These are phyloP conservation scores for Ogataea sp. DNA, from an alignment of 805 yeast species.

Conservation along the genomic window DNA sequence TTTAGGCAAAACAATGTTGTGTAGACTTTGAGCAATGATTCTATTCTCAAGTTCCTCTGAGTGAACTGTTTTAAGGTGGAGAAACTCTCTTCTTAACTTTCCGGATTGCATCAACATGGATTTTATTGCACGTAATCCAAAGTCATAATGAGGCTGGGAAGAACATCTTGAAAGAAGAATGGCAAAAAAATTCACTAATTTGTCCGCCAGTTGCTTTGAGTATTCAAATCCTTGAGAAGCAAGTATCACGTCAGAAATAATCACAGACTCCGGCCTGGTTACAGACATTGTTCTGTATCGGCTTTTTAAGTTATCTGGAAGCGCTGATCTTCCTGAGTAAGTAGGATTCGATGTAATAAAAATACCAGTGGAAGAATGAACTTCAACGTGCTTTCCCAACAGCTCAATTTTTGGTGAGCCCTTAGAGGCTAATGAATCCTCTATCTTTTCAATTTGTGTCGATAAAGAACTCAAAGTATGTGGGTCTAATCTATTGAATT, in stretches of 20 bases:
- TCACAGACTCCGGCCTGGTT: slow-evolving; percentile 58
- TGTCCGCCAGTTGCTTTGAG: slow-evolving; percentile 35
- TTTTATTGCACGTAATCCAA: slow-evolving; percentile 80
- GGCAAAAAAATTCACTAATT: slow-evolving; percentile 47
- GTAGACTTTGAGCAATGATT: slow-evolving; percentile 43
- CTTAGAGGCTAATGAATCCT: slow-evolving; percentile 33
- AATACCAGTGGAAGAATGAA: slow-evolving; percentile 52
- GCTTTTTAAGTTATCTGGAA: slow-evolving; percentile 82
- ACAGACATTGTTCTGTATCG: slow-evolving; percentile 71
- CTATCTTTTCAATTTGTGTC: slow-evolving; percentile 67
- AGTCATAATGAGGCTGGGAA: slow-evolving; percentile 73
- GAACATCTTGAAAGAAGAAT: slow-evolving; percentile 34
- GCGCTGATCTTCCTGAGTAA: slow-evolving; percentile 70
- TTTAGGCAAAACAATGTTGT: slow-evolving; percentile 63
- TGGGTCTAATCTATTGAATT: slow-evolving; percentile 73
- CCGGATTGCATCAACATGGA: slow-evolving; percentile 57
- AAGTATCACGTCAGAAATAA: slow-evolving; percentile 66
- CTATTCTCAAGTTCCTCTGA: slow-evolving; percentile 21
- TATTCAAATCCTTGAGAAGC: slow-evolving; percentile 60
- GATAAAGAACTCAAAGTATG: slow-evolving; percentile 78
- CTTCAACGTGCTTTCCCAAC: slow-evolving; percentile 30
- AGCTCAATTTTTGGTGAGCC: slow-evolving; percentile 25
- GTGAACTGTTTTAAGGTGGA: too few species aligned
- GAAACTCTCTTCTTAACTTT: slow-evolving; percentile 23
- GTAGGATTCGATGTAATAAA: slow-evolving; percentile 90